phyloP scores from a whole-genome alignment of 192 early-diverging fungal species.

The Gryganskiella cystojenkinii region DNA sequence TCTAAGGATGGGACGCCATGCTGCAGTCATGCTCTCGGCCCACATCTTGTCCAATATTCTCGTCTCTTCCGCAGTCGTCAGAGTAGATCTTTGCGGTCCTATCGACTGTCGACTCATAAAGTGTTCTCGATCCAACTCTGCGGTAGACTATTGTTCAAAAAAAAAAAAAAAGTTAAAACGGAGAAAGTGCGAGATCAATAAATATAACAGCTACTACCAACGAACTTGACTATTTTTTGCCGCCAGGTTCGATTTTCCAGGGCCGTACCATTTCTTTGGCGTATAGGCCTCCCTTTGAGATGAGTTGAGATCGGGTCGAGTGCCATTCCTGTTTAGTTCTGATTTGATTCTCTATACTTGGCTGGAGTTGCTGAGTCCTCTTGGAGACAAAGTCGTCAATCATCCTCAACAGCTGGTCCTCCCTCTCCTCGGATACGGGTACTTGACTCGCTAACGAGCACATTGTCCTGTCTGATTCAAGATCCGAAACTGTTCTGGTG shows the following conservation, averaged over 20 bases:
- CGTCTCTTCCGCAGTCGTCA: slow-evolving; percentile 6
- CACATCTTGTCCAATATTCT: slow-evolving; percentile 17
- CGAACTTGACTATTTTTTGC: too few species aligned
- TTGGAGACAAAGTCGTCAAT: slow-evolving; percentile 16
- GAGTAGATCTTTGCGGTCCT: neutral
- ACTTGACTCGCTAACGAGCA: neutral
- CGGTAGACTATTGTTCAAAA: neutral
- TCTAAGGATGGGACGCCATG: slow-evolving; percentile 29
- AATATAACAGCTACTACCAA: too few species aligned
- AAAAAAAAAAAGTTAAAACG: too few species aligned
- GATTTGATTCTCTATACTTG: slow-evolving; percentile 5
- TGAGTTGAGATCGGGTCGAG: slow-evolving; percentile 8
- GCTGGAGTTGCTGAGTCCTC: neutral
- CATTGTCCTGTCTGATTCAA: too few species aligned
- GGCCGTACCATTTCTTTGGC: slow-evolving; percentile 24
- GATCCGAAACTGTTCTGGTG: neutral
- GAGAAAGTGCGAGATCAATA: too few species aligned
- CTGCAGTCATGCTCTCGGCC: slow-evolving; percentile 17
- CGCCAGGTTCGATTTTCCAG: too few species aligned
- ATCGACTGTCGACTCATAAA: slow-evolving; percentile 12
- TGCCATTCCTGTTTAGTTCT: slow-evolving; percentile 9
- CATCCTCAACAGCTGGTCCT: neutral
- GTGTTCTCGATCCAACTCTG: slow-evolving; percentile 12
- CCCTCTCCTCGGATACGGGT: slow-evolving; percentile 3
- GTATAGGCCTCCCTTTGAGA: neutral